Base-by-base conservation (phyloP, 2,329 filamentous ascomycete species). In the Penicillium sp. region DNA sequence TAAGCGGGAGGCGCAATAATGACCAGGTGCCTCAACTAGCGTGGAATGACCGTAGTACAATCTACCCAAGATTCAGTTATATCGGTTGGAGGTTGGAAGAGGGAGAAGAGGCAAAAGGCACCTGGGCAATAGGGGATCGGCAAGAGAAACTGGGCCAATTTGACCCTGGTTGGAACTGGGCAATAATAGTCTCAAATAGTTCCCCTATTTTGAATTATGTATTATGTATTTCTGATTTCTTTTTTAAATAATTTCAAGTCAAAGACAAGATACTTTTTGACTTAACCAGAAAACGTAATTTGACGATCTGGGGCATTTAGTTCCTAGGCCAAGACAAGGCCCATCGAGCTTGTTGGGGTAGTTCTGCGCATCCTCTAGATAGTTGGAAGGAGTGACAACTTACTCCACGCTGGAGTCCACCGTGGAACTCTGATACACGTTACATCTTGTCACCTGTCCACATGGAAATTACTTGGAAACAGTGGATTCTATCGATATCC, bases 231-330 rank as follows among this genome's bases (percentile, higher is more conserved):
- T 2, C 3, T 14, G 32, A 13, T 2, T 5, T 5, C 14, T 34
- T 34, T 13, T 10, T 10, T 30, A 30, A 30, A 9, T 9, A 30
- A 30, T 9, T 30, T 30, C 29, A 34, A 13, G 32, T 34, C 32
- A 34, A 34, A 23, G 23, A 23, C 23, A 23, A 23, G 23, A 23
- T 23, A 23, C 23, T 23, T 23, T 23, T 23, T 23, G 23, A 23
- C 5, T 23, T 23, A 23, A 23, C n/a, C n/a, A n/a, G n/a, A 23
- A 3, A 3, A 23, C 3, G 23, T 23, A 23, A 52, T 56, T 55
- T 49, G 60, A 53, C 56, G 55, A 61, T 61, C 57, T 51, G 59
- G 59, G 59, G 57, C 56, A 58, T 47, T 26, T n/a, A 7, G 23
- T 35, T 26, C 16, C n/a, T 5, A 30, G 23, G 40, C 30, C 18